Evolutionary conservation across 768 basidiomycete genomes (phyloP).

Genomic region (Russula lepida): DNA sequence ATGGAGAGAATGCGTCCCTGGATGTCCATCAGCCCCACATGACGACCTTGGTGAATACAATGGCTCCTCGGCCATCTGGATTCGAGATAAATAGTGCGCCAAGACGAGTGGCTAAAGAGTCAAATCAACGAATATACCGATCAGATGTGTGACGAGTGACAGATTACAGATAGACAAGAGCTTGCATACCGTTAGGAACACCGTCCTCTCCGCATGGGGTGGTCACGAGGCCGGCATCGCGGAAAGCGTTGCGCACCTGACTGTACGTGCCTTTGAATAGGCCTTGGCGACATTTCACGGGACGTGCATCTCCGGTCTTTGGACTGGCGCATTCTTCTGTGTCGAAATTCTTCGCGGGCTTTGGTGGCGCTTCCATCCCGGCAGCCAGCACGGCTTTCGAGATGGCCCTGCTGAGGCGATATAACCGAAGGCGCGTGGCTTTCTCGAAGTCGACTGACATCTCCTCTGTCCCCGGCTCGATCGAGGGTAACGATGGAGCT

Average conservation of each 20-base stretch:
- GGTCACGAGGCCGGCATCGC: conserved; percentile 20
- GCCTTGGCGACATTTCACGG: conserved; percentile 4
- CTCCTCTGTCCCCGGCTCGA: neutral
- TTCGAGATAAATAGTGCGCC: conserved; percentile 23
- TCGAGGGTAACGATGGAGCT: neutral
- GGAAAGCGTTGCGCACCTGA: conserved; percentile 21
- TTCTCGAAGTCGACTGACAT: conserved; percentile 9
- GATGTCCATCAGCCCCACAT: conserved; percentile 18
- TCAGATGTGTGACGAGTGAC: neutral
- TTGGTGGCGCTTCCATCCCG: conserved; percentile 19
- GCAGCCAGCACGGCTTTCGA: conserved; percentile 22
- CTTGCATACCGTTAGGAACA: conserved; percentile 16
- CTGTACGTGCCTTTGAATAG: conserved; percentile 23
- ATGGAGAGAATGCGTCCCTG: neutral
- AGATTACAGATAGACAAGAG: neutral
- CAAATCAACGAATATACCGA: neutral
- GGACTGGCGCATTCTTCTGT: conserved; percentile 3
- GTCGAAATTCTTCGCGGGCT: conserved; percentile 9
- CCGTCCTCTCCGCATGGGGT: conserved; percentile 20
- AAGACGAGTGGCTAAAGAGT: conserved; percentile 13
- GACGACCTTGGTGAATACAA: conserved; percentile 22
- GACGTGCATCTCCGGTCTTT: neutral
- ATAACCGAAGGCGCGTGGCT: conserved; percentile 10
- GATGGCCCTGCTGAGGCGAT: conserved; percentile 18
- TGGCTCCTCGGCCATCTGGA: conserved; percentile 11